Base-by-base conservation (phyloP, 352 stramenopile genomes). In the Globisporangium recalcitrans region DNA sequence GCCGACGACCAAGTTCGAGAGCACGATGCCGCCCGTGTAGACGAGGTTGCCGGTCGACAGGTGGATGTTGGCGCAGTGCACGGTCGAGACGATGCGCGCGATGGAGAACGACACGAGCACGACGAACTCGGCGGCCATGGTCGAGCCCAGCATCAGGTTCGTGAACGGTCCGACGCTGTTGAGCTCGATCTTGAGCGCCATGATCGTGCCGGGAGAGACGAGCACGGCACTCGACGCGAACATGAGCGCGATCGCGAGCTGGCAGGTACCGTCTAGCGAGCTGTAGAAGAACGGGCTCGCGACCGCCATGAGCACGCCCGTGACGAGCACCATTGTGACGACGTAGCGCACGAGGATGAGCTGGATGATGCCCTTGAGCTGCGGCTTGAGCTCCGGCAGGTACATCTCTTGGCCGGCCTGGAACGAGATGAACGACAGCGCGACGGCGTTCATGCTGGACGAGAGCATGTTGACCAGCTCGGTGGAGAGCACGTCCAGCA, bases 121-220 rank as follows among this genome's bases (percentile, higher is more conserved):
- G 11, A 90, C 70, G 34, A 90, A 88, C 63, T 90, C 81, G 44
- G 81, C 77, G 4, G 68, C 77, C 81, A 90, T 90, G 7, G 77
- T 87, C 9, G 75, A 68, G 9, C 81, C 81, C 10, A 90, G 69
- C 81, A 88, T 88, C 52, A 90, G 69, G 63, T 84, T 88, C 5
- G 81, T 90, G 62, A 90, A 90, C 5, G 77, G 77, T 1, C 81
- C 81, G 47, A 86, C 81, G 29, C 78, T 86, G 51, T 90, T 86
- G 56, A 88, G 72, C 57, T 90, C 80, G 53, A 87, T 90, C 68
- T 90, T 87, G 67, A 90, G 86, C 19, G 80, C 81, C 79, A 90
- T 88, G 46, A 87, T 75, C 9, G 81, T 90, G 5, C 77, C 73
- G 0, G 81, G 81, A 10, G 81, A 90, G 1, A 70, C 77, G 8